Conservation (phyloP, 139 green algal genomes). For the Picochlorum costavermella region DNA sequence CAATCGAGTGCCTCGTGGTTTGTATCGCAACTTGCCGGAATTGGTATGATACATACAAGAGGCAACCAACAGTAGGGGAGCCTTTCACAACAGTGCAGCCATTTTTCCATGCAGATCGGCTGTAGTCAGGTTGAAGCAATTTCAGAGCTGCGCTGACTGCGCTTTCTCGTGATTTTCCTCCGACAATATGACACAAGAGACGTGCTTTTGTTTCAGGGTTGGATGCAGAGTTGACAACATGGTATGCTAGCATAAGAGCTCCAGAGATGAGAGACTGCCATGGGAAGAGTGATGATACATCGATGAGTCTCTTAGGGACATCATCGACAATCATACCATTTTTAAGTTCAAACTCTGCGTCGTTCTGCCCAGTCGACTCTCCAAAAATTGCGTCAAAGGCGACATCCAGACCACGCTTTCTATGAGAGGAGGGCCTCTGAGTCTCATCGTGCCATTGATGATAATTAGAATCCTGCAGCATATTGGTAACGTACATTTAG, state of each 20-base stretch:
- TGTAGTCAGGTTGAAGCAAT: too few species aligned
- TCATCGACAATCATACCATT: neutral
- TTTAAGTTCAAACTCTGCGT: neutral
- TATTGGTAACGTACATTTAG: neutral
- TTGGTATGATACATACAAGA: too few species aligned
- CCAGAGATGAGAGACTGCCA: neutral
- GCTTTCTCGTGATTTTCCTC: too few species aligned
- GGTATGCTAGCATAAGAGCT: neutral
- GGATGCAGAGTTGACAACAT: too few species aligned
- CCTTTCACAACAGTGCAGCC: too few species aligned
- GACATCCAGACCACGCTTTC: slow-evolving; percentile 10
- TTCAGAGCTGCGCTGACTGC: too few species aligned
- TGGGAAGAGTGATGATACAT: neutral
- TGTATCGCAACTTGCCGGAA: too few species aligned
- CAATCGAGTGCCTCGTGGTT: too few species aligned
- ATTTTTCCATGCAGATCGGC: too few species aligned
- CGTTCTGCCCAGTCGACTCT: neutral
- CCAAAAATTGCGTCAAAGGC: slow-evolving; percentile 20
- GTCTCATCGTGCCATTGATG: slow-evolving; percentile 30
- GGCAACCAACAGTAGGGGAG: too few species aligned
- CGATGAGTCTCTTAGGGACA: neutral
- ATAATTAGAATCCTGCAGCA: slow-evolving; percentile 22
- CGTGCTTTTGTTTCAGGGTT: too few species aligned
- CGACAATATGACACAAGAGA: too few species aligned
- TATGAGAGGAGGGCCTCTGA: neutral